Evolutionary conservation across 495 filamentous ascomycete species (phyloP).

Genomic region (Xylaria cubensis): DNA sequence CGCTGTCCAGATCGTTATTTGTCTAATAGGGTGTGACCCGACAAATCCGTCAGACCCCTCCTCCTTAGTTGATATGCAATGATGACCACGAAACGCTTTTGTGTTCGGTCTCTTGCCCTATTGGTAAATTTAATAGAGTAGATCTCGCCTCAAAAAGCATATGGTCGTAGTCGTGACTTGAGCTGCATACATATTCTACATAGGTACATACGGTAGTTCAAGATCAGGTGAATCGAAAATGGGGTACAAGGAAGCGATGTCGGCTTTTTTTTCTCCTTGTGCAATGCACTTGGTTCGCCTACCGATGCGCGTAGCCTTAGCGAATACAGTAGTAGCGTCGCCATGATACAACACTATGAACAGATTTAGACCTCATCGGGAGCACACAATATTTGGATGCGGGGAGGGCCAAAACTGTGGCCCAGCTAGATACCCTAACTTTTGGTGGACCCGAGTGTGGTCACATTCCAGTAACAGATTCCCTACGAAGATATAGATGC

Average conservation of each 20-base stretch:
- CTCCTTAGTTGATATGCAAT: conserved; percentile 1
- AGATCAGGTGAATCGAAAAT: conserved; percentile 23
- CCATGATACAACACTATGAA: conserved; percentile 20
- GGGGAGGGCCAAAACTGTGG: conserved; percentile 10
- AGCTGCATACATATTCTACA: conserved; percentile 18
- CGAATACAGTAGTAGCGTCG: conserved; percentile 17
- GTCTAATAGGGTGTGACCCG: conserved; percentile 12
- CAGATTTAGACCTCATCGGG: conserved; percentile 3
- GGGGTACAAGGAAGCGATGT: conserved; percentile 19
- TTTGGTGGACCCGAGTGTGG: not conserved
- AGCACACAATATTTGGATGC: conserved; percentile 18
- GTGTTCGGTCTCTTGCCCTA: not conserved
- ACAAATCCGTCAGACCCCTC: conserved; percentile 13
- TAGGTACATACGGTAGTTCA: conserved; percentile 14
- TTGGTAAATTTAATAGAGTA: conserved; percentile 5
- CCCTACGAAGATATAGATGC: not conserved
- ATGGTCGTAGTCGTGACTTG: conserved; percentile 9
- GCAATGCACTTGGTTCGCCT: conserved; percentile 1
- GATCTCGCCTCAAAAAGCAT: conserved; percentile 9
- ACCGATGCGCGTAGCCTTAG: conserved; percentile 14
- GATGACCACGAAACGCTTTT: conserved; percentile 8
- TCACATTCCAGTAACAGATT: not conserved
- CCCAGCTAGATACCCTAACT: conserved; percentile 5
- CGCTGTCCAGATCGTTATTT: not conserved
- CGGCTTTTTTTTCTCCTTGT: conserved; percentile 15